Base-by-base conservation (phyloP, 768 basidiomycete genomes). In the Candolleomyces aberdarensis region DNA sequence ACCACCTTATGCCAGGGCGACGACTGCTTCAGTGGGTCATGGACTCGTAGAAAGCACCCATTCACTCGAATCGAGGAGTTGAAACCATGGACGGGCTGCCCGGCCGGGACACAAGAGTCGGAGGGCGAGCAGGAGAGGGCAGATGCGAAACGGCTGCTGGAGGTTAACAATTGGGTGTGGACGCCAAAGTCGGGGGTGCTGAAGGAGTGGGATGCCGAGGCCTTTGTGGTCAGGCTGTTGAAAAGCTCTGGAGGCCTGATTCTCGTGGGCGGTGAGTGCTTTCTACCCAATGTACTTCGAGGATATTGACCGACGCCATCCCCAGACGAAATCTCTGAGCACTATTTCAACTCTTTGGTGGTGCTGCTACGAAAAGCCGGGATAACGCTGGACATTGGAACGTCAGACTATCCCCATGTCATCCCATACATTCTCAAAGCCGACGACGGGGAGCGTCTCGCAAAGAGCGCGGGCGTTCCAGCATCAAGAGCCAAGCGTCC, bases 141-240 rank as follows among this genome's bases (percentile, higher is more conserved):
- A 6, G 65, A 70, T n/a, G 69, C 67, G 52, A 66, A 69, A 19
- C 64, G 71, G 32, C 58, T 73, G 48, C 64, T 73, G 65, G 66
- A 71, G 29, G 63, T 71, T 26, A 68, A 70, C 66, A 73, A 70
- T 62, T 73, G 69, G 70, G 69, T 62, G n/a, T 72, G 72, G 72
- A 63, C 58, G 15, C 72, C 72, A 5, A 60, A 67, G 41, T n/a
- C 48, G 8, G 71, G 71, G 9, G 44, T 63, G 51, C 39, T 73
- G 59, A 61, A 57, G 50, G 55, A 61, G n/a, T 73, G 68, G 66
- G 63, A 73, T 29, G 63, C 71, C 26, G 72, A 72, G 31, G 70
- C 71, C 10, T 72, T 73, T 60, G 68, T 70, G 56, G 65, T 73
- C 5, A 59, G 72, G 31, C 57, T 71, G 47, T 50, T 73, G 17